phyloP scores from a whole-genome alignment of 2,329 filamentous ascomycete genomes.

The Ceratocystis cacaofunesta region DNA sequence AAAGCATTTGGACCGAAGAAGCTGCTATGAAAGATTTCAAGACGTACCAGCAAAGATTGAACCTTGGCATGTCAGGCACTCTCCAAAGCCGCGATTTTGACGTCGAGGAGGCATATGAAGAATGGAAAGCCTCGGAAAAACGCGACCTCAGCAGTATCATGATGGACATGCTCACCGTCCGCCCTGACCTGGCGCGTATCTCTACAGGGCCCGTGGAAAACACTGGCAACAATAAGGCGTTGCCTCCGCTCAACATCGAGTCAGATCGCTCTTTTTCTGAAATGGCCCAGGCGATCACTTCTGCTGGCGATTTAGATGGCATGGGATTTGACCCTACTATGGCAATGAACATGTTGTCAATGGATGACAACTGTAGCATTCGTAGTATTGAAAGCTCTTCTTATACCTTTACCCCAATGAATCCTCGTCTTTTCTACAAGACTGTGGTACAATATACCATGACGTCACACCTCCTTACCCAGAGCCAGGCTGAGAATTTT shows the following conservation, averaged over 20 bases:
- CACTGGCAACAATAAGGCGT: constrained; percentile 25
- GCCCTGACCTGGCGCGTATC: constrained; percentile 70
- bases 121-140: constrained; percentile 82
- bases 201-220: constrained; percentile 45
- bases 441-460: constrained; percentile 67
- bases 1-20: constrained; percentile 74
- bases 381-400: constrained; percentile 45
- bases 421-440: constrained; percentile 70
- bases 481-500: constrained; percentile 35
- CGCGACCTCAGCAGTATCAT: constrained; percentile 87
- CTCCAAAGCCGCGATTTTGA: constrained; percentile 79
- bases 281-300: constrained; percentile 36
- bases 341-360: constrained; percentile 49
- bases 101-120: constrained; percentile 68
- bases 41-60: constrained; percentile 78
- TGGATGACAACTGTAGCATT: constrained; percentile 39
- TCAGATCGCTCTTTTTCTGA: constrained; percentile 40
- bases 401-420: constrained; percentile 81
- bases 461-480: constrained; percentile 35
- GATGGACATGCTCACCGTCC: constrained; percentile 72
- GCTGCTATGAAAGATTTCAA: constrained; percentile 85
- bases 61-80: constrained; percentile 61
- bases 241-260: constrained; percentile 23
- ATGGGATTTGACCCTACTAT: constrained; percentile 17
- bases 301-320: constrained; percentile 27